Evolutionary conservation across 805 yeast species (phyloP).

Genomic region (Clavispora phyllophila): DNA sequence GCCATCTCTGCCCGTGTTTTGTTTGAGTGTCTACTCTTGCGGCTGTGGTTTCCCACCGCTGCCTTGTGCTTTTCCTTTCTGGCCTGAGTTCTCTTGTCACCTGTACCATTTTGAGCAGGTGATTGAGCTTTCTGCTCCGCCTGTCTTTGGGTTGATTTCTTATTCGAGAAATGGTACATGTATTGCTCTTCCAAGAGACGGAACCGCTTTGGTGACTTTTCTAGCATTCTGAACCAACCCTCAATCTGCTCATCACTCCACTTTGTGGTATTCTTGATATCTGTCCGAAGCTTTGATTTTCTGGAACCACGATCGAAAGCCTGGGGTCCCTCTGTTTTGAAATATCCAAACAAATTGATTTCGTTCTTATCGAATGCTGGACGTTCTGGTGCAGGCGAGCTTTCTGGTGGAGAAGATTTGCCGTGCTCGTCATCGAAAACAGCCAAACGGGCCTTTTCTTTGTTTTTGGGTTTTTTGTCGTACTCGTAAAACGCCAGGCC

Average conservation of each 20-base stretch:
- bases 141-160: conserved; percentile 1
- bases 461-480: conserved; percentile 6
- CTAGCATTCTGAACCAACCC: conserved; percentile 83
- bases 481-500: conserved; percentile 16
- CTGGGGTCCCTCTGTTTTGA: conserved; percentile 43
- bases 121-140: neutral
- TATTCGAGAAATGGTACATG: conserved; percentile 8
- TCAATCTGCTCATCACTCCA: conserved; percentile 93
- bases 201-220: conserved; percentile 58
- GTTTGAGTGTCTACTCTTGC: conserved; percentile 58
- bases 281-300: conserved; percentile 45
- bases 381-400: conserved; percentile 10
- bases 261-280: conserved; percentile 45
- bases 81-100: conserved; percentile 21
- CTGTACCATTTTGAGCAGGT: neutral
- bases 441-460: conserved; percentile 18
- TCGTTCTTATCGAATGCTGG: conserved; percentile 42
- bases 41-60: conserved; percentile 56
- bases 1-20: conserved; percentile 34
- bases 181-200: conserved; percentile 58
- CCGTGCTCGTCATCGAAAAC: conserved; percentile 24
- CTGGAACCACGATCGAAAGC: conserved; percentile 42
- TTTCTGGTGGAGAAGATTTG: conserved; percentile 7
- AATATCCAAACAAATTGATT: conserved; percentile 49
- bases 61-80: conserved; percentile 54